Evolutionary conservation across 2,329 filamentous ascomycete species (phyloP).

Genomic region (Pseudogymnoascus sp.): DNA sequence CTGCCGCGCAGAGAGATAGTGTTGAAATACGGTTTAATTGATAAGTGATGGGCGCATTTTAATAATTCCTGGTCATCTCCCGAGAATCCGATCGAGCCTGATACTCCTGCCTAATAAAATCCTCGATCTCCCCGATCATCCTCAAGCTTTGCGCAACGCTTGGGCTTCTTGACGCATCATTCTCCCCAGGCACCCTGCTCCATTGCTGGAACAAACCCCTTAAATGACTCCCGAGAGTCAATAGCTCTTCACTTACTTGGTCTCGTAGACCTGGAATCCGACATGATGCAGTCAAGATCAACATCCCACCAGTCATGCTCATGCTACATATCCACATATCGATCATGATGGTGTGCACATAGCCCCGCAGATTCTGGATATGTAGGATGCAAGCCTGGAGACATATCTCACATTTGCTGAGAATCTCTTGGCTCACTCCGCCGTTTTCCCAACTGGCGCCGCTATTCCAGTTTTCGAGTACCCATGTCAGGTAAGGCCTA

Average conservation of each 20-base stretch:
- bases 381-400: conserved; percentile 43
- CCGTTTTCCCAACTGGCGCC: conserved; percentile 5
- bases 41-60: neutral
- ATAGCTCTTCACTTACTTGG: conserved; percentile 34
- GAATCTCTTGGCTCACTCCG: conserved; percentile 27
- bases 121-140: conserved; percentile 39
- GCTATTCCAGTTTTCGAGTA: conserved; percentile 25
- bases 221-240: conserved; percentile 37
- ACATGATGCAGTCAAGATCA: conserved; percentile 40
- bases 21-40: neutral
- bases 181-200: conserved; percentile 34
- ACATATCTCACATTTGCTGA: conserved; percentile 38
- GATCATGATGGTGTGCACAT: conserved; percentile 43
- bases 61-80: conserved; percentile 4
- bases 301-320: conserved; percentile 44
- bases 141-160: conserved; percentile 41
- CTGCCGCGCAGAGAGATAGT: neutral
- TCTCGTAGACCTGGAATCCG: conserved; percentile 33
- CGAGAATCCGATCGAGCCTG: conserved; percentile 3
- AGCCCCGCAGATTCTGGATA: conserved; percentile 41
- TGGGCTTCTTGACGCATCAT: conserved; percentile 30
- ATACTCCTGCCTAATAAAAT: conserved; percentile 35
- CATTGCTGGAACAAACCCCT: conserved; percentile 35
- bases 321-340: conserved; percentile 50
- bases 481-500: conserved; percentile 44